Percentiles rank a stretch among this genome's conserved stretches.
phyloP scores from a whole-genome alignment of 2,329 filamentous ascomycete genomes.

The Exophiala mesophila region DNA sequence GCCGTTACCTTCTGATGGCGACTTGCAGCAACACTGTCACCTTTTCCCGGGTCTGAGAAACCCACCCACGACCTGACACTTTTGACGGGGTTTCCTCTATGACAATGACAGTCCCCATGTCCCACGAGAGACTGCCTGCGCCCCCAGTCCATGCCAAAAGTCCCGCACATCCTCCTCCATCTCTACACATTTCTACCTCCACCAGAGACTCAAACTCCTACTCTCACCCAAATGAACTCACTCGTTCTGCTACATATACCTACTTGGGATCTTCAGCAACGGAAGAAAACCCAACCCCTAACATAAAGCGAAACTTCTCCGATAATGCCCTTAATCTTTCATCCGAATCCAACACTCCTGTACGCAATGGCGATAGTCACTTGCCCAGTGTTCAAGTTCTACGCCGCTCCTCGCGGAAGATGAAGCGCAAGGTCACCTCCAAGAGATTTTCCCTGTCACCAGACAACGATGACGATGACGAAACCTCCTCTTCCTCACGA shows the following conservation, averaged over 20 bases:
- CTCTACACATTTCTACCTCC: constrained; percentile 4
- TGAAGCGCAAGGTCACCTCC: constrained; percentile 28
- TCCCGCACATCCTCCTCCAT: constrained; percentile 12
- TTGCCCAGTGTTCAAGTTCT: constrained; percentile 24
- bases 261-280: constrained; percentile 43
- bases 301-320: constrained; percentile 47
- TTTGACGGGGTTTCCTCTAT: not conserved
- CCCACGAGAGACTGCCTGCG: constrained; percentile 15
- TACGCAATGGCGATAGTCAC: constrained; percentile 16
- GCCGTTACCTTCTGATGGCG: not conserved
- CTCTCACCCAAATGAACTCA: constrained; percentile 31
- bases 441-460: constrained; percentile 34
- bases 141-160: constrained; percentile 18
- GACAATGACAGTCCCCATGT: constrained; percentile 3
- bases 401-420: constrained; percentile 25
- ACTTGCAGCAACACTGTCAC: not conserved
- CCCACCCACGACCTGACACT: not conserved
- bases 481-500: constrained; percentile 20
- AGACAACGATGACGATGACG: constrained; percentile 32
- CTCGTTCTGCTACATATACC: constrained; percentile 56
- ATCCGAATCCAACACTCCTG: constrained; percentile 27
- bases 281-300: constrained; percentile 31
- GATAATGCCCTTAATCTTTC: constrained; percentile 43
- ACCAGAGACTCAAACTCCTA: constrained; percentile 2
- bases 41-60: not conserved